Base-by-base conservation (phyloP, 257 asterid species). In the Penstemon davidsonii region DNA sequence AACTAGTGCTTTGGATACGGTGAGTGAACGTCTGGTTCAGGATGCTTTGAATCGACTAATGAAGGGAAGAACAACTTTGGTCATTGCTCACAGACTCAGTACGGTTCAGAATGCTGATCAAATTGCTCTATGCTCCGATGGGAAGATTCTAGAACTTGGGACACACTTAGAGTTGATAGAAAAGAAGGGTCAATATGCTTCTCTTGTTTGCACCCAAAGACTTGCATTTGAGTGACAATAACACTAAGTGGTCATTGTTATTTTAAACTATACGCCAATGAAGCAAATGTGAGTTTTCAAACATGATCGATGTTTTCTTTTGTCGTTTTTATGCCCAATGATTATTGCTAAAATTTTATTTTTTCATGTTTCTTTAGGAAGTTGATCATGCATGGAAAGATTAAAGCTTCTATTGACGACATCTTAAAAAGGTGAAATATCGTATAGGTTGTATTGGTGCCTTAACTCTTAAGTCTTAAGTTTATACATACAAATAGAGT, bases 11-110 rank as follows among this genome's bases (percentile, higher is more conserved):
- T 75, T 93, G 79, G 99, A 93, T 73, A 87, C 96, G 0, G 83
- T 87, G 62, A 93, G 97, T 41, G 99, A 93, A 80, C 90, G 96
- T 49, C 78, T 90, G 46, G 99, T 93, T 51, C 99, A 93, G 83
- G 92, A 85, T 43, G 99, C 97, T 13, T 69, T 93, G 81, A 86
- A 77, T 76, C 96, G 86, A 38, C 81, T 93, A 37, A 90, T 90
- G 99, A 90, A 85, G 87, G 99, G 96, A 66, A 82, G 96, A 78
- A 93, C 99, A 38, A 93, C 99, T 5, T 62, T 93, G 78, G 97
- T 93, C 67, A 93, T 93, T 65, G 99, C 97, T 71, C 99, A 93
- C 86, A 85, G 99, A 68, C 81, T 93, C 69, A 93, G 97, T 79
- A 93, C 97, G 6, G 96, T 93, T 57, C 99, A 93, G 77, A 90